Percentiles rank a stretch among this genome's conserved stretches.
phyloP scores from a whole-genome alignment of 2,329 filamentous ascomycete genomes.

The Nannizziopsis arthrosporioides region DNA sequence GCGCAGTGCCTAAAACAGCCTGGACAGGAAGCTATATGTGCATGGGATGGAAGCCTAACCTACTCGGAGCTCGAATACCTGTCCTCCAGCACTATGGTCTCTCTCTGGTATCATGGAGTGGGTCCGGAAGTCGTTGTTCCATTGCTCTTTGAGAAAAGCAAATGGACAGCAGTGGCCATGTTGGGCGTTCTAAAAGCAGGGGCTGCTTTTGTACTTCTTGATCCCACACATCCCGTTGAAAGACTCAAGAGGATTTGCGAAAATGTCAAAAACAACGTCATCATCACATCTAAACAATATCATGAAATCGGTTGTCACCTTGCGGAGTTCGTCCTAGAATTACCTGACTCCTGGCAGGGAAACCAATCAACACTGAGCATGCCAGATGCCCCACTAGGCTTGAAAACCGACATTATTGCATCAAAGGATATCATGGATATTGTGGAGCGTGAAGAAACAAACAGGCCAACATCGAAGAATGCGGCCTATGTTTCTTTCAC shows the following conservation, averaged over 20 bases:
- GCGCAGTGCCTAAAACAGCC: constrained; percentile 11
- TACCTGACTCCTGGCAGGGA: background rate
- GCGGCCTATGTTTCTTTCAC: constrained; percentile 46
- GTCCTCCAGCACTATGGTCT: constrained; percentile 13
- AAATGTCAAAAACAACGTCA: constrained; percentile 5
- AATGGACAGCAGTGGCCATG: constrained; percentile 15
- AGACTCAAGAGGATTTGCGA: constrained; percentile 14
- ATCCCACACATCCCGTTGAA: constrained; percentile 11
- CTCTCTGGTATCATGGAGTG: constrained; percentile 17
- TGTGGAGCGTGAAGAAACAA: background rate
- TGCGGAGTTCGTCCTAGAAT: background rate
- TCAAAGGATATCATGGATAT: background rate
- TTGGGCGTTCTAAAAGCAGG: constrained; percentile 16
- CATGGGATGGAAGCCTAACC: constrained; percentile 17
- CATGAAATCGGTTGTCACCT: background rate
- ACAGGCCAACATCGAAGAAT: constrained; percentile 2
- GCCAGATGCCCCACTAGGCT: background rate
- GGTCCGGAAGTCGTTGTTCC: constrained; percentile 13
- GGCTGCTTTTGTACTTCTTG: constrained; percentile 14
- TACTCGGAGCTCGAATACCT: constrained; percentile 15
- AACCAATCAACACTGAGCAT: background rate
- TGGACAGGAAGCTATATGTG: constrained; percentile 15
- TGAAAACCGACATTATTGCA: background rate
- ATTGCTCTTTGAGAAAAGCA: constrained; percentile 14
- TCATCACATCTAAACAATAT: constrained; percentile 11